Evolutionary conservation across 2,329 filamentous ascomycete species (phyloP).

Genomic region (Trichoderma guizhouense): DNA sequence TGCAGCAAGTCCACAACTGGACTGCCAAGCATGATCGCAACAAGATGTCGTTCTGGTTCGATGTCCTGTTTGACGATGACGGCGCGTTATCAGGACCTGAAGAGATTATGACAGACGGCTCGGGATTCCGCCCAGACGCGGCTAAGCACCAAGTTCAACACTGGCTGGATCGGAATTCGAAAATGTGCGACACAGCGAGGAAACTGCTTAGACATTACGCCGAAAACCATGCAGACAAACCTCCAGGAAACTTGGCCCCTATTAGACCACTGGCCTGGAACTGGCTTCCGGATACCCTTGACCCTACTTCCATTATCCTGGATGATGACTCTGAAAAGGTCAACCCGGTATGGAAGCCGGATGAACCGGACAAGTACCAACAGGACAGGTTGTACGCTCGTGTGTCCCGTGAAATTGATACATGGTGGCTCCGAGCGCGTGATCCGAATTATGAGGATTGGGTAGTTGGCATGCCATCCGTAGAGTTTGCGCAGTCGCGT

Average conservation of each 20-base stretch:
- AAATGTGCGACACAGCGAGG: conserved; percentile 54
- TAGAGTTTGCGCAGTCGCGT: conserved; percentile 56
- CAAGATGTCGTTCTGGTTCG: conserved; percentile 68
- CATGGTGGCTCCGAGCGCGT: conserved; percentile 60
- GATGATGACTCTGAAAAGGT: conserved; percentile 42
- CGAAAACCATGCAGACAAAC: conserved; percentile 45
- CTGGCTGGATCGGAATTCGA: conserved; percentile 60
- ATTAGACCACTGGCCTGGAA: conserved; percentile 54
- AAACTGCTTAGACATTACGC: conserved; percentile 55
- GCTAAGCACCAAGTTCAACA: conserved; percentile 60
- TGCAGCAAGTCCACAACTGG: conserved; percentile 68
- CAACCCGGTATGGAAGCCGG: conserved; percentile 48
- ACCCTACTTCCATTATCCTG: conserved; percentile 30
- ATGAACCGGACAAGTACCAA: conserved; percentile 55
- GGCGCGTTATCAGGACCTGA: conserved; percentile 46
- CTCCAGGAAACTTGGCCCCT: conserved; percentile 48
- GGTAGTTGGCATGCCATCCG: conserved; percentile 57
- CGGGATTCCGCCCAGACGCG: conserved; percentile 52
- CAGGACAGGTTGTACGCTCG: conserved; percentile 58
- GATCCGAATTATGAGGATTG: conserved; percentile 60
- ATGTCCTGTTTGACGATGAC: conserved; percentile 61
- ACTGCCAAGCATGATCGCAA: conserved; percentile 66
- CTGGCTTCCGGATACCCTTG: conserved; percentile 46
- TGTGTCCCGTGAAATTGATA: conserved; percentile 62
- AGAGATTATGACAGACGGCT: conserved; percentile 50